Evolutionary conservation across 805 yeast species (phyloP), one percentile per base, ranked within the genome.

Genomic region (Wickerhamiella dianesei): DNA sequence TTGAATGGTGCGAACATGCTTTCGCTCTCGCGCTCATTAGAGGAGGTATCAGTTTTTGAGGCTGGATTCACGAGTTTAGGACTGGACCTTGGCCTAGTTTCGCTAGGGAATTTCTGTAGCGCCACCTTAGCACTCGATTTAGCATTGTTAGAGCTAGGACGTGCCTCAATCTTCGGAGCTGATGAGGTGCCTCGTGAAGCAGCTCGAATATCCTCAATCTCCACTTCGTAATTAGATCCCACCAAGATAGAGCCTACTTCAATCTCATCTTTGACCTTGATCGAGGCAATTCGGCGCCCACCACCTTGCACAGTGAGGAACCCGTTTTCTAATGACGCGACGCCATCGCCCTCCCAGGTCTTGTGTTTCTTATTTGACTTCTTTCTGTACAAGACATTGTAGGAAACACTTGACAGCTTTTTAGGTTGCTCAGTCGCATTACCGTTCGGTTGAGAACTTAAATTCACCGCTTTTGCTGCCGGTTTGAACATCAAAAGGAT

Each of bases 341-440:
- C 63, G 0, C 95, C 97, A 64, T 92, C 97, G 2, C 94, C 95
- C 47, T 85, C 94, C 98, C 98, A 92, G 0, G 86, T 79, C 60
- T 88, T 88, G 61, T 87, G 78, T 68, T 89, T 86, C 64, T 82
- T 85, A 29, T 66, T 70, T 0, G 89, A 69, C 39, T 71, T 70
- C 60, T 85, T 86, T 32, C 98, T 67, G 73, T 80, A 82, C 53
- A 83, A 72, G 4, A 77, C 75, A 9, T 51, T 50, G 37, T 25
- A 46, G 25, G 9, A 4, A 22, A 18, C 32, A 25, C n/a, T n/a
- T n/a, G n/a, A n/a, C n/a, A n/a, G n/a, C n/a, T n/a, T n/a, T n/a
- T n/a, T n/a, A n/a, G n/a, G n/a, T n/a, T n/a, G n/a, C n/a, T n/a
- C n/a, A n/a, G n/a, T n/a, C n/a, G n/a, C n/a, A n/a, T n/a, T n/a